A percentile compares a stretch with the other conserved stretches of the same genome.
phyloP scores from a whole-genome alignment of 805 yeast species.

The Monosporozyma servazzii region DNA sequence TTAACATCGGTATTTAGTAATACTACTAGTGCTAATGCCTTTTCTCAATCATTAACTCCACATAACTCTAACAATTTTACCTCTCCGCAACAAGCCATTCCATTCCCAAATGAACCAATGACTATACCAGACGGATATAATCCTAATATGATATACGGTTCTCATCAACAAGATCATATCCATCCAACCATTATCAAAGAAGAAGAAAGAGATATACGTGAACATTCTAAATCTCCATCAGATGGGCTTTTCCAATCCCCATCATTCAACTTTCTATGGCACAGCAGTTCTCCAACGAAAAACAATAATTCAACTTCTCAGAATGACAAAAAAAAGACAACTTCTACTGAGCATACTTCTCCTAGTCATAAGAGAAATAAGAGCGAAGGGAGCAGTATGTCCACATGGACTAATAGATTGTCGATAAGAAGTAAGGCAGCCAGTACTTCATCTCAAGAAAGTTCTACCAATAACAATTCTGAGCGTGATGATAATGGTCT shows the following conservation, averaged over 20 bases:
- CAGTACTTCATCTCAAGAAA: slow-evolving; percentile 5
- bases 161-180: background rate
- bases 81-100: slow-evolving; percentile 2
- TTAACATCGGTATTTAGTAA: slow-evolving; percentile 1
- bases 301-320: background rate
- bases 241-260: slow-evolving; percentile 16
- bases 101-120: background rate
- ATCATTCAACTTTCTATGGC: slow-evolving; percentile 24
- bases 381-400: slow-evolving; percentile 13
- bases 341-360: background rate
- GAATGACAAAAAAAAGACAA: background rate
- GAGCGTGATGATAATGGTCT: background rate
- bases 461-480: background rate
- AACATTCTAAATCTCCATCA: background rate
- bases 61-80: slow-evolving; percentile 5
- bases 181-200: background rate
- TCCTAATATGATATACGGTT: background rate
- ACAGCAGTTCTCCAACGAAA: slow-evolving; percentile 7
- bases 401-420: slow-evolving; percentile 16
- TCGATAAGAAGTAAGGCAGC: slow-evolving; percentile 6
- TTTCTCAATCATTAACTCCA: slow-evolving; percentile 5
- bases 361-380: slow-evolving; percentile 13
- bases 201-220: background rate
- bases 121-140: background rate
- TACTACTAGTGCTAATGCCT: background rate